phyloP scores from a whole-genome alignment of 306 rosid species.

The Vicia faba region DNA sequence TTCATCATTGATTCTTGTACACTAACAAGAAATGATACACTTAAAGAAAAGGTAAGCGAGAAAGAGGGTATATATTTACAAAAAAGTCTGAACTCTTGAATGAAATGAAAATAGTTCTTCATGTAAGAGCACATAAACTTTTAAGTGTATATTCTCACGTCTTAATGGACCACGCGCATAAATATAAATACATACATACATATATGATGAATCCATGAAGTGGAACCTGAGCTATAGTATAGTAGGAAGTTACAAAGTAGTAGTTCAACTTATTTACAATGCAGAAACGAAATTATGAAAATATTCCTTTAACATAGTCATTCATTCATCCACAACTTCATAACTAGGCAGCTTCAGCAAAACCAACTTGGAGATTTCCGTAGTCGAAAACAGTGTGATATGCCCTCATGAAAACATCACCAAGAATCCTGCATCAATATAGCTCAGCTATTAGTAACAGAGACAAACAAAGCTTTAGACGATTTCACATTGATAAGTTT shows the following conservation, averaged over 20 bases:
- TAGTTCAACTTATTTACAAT: constrained; percentile 32
- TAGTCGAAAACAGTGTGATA: constrained; percentile 87
- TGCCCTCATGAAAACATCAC: constrained; percentile 80
- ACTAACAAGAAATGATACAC: too few species aligned
- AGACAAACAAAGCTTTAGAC: neutral
- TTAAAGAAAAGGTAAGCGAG: too few species aligned
- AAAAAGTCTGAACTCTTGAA: neutral
- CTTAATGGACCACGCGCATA: neutral
- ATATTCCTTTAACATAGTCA: constrained; percentile 9
- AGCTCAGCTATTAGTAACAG: too few species aligned
- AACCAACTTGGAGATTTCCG: constrained; percentile 64
- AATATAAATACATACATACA: constrained; percentile 8
- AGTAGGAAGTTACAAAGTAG: constrained; percentile 5
- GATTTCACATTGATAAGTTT: constrained; percentile 10
- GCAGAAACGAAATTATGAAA: constrained; percentile 3
- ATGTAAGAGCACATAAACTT: constrained; percentile 10
- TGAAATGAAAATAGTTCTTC: constrained; percentile 1
- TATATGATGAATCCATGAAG: constrained; percentile 10
- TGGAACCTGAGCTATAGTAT: constrained; percentile 17
- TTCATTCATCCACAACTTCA: constrained; percentile 3
- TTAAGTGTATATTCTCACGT: neutral
- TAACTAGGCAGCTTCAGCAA: constrained; percentile 67
- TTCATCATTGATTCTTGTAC: too few species aligned
- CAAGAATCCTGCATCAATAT: constrained; percentile 89
- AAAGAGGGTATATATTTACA: neutral